A percentile compares a stretch with the other conserved stretches of the same genome.
Conservation (phyloP, 1,284 basidiomycete genomes). For the Puccinia coronata region DNA sequence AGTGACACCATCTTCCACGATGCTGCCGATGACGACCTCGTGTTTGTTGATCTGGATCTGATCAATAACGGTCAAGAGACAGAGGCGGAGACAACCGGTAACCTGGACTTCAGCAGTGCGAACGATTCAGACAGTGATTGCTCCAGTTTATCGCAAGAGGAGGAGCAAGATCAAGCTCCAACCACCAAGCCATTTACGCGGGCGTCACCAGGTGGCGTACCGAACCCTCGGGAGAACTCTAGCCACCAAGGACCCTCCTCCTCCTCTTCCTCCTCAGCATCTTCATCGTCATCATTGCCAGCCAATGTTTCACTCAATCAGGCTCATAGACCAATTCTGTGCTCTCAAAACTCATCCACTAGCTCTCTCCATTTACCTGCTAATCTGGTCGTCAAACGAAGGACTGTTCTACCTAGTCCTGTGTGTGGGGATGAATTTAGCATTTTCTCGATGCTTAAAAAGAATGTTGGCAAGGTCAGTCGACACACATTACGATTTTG, state of each 20-base stretch:
- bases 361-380: not conserved
- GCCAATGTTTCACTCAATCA: not conserved
- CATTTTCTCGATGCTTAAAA: conserved; percentile 80
- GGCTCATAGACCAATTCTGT: not conserved
- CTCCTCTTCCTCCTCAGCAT: too few species aligned
- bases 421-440: conserved; percentile 76
- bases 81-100: conserved; percentile 16
- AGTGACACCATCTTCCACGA: conserved; percentile 40
- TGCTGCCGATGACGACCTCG: conserved; percentile 23
- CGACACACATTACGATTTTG: not conserved
- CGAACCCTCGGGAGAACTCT: not conserved
- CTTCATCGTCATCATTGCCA: not conserved
- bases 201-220: not conserved
- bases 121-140: conserved; percentile 40
- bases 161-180: conserved; percentile 1
- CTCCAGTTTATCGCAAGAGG: conserved; percentile 27
- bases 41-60: conserved; percentile 46
- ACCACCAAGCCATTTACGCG: too few species aligned
- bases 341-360: not conserved
- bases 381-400: conserved; percentile 59
- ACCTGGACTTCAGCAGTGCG: conserved; percentile 20
- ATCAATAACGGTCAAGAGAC: conserved; percentile 33
- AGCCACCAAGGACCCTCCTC: not conserved
- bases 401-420: conserved; percentile 67
- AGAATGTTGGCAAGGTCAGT: conserved; percentile 82